phyloP scores from a whole-genome alignment of 2,329 filamentous ascomycete genomes.

The Teratosphaeria pseudoeucalypti region DNA sequence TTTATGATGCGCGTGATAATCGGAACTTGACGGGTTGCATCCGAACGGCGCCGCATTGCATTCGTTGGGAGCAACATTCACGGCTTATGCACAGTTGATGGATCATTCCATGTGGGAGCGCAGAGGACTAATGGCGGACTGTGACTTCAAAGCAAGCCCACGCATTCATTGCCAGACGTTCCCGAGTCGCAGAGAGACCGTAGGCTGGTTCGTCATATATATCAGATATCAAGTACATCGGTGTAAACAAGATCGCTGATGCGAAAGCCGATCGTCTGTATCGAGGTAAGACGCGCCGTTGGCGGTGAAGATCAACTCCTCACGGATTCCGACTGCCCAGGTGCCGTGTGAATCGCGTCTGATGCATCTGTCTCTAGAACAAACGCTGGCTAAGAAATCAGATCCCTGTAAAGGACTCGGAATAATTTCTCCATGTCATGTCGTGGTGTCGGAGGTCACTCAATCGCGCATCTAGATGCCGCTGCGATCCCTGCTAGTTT shows the following conservation, averaged over 20 bases:
- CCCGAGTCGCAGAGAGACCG: too few species aligned
- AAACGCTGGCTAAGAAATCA: not conserved
- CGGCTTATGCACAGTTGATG: not conserved
- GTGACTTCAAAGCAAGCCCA: not conserved
- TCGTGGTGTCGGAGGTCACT: too few species aligned
- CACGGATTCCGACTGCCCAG: not conserved
- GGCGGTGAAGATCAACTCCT: not conserved
- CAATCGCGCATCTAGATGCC: too few species aligned
- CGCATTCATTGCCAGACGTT: too few species aligned
- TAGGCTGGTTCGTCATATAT: too few species aligned
- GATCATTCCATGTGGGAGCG: not conserved
- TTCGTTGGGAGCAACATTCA: not conserved
- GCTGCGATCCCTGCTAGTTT: too few species aligned
- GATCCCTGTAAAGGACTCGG: not conserved
- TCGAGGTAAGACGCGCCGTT: not conserved
- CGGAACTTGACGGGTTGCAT: not conserved
- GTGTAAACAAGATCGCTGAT: not conserved
- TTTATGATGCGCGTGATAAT: not conserved
- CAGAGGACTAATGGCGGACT: not conserved
- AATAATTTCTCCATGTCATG: not conserved
- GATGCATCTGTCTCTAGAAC: too few species aligned
- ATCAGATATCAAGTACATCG: too few species aligned
- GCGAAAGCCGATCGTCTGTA: not conserved
- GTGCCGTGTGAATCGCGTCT: too few species aligned
- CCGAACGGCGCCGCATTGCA: not conserved